Percentiles rank a stretch among this genome's conserved stretches.
These are phyloP conservation scores for Trametes versicolor DNA, from an alignment of 1,284 basidiomycete species.

Conservation along the genomic window DNA sequence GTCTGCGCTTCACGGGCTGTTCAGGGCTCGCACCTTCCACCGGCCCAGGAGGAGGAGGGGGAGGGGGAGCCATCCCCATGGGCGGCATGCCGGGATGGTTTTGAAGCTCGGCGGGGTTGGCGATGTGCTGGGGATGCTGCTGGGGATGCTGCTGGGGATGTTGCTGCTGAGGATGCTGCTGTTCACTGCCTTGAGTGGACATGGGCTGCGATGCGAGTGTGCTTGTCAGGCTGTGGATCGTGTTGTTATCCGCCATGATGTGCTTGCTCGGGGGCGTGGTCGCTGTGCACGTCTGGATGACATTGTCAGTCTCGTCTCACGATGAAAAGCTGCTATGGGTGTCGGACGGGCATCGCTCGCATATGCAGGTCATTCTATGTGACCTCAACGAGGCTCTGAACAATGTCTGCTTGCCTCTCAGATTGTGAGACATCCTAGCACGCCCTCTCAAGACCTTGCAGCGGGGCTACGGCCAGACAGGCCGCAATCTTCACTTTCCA, in stretches of 20 bases:
- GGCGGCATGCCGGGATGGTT: slow-evolving; percentile 27
- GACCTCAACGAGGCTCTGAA: no score
- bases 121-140: slow-evolving; percentile 29
- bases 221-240: slow-evolving; percentile 39
- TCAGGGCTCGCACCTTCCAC: slow-evolving; percentile 36
- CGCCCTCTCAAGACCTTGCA: no score
- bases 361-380: no score
- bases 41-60: slow-evolving; percentile 23
- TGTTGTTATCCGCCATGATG: slow-evolving; percentile 36
- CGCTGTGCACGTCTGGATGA: slow-evolving; percentile 1
- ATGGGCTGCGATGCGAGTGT: slow-evolving; percentile 38
- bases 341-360: no score
- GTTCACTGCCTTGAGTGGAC: slow-evolving; percentile 23
- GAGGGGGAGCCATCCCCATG: slow-evolving; percentile 28
- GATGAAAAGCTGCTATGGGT: no score
- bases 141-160: slow-evolving; percentile 15
- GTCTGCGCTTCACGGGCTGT: slow-evolving; percentile 49
- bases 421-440: no score
- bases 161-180: slow-evolving; percentile 16
- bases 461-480: no score
- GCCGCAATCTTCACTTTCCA: no score
- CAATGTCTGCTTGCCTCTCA: no score
- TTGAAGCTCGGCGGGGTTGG: slow-evolving; percentile 27
- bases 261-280: background rate
- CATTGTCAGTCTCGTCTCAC: slow-evolving; percentile 19